Evolutionary conservation across 163 green algal species (phyloP), one percentile per base, ranked within the genome.

Genomic region (Scenedesmus sp.): DNA sequence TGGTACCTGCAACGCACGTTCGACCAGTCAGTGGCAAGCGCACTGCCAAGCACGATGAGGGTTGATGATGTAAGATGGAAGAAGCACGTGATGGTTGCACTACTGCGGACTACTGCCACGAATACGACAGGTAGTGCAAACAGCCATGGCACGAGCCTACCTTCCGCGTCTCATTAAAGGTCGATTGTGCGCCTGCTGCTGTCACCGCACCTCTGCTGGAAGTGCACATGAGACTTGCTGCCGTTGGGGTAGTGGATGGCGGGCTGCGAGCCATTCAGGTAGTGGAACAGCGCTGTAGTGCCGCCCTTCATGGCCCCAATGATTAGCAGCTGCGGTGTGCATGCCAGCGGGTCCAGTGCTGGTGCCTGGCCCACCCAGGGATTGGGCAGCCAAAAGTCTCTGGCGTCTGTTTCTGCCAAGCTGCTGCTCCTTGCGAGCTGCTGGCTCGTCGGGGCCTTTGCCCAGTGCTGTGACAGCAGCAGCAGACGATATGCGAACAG

Each of bases 241-340:
- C 84, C 59, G 26, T 82, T 82, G 5, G 70, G 26, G 46, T 68
- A 81, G 40, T 89, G 84, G 12, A 82, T 24, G 18, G 49, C 84
- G 3, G 84, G 59, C 43, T 81, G 56, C 35, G 83, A 81, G 10
- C 83, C 61, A 16, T 89, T 89, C 1, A 89, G 61, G 40, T 89
- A 89, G 22, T 81, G 59, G n/a, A 89, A 89, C 26, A 82, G 59
- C 76, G 84, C 61, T 35, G 84, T 82, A 2, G 84, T 89, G 37
- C 84, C 84, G 15, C 84, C 70, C 42, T 82, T 89, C 84, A 89
- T 89, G 13, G 40, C 84, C 3, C 84, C 84, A 35, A 89, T 82
- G 24, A 89, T 51, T 24, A 89, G 84, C 61, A 89, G 84, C 44
- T 89, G 84, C 7, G 84, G 84, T n/a, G 65, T 81, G 26, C 84